A percentile compares a stretch with the other conserved stretches of the same genome.
phyloP scores from a whole-genome alignment of 495 filamentous ascomycete genomes.

The Penicillium riverlandense region DNA sequence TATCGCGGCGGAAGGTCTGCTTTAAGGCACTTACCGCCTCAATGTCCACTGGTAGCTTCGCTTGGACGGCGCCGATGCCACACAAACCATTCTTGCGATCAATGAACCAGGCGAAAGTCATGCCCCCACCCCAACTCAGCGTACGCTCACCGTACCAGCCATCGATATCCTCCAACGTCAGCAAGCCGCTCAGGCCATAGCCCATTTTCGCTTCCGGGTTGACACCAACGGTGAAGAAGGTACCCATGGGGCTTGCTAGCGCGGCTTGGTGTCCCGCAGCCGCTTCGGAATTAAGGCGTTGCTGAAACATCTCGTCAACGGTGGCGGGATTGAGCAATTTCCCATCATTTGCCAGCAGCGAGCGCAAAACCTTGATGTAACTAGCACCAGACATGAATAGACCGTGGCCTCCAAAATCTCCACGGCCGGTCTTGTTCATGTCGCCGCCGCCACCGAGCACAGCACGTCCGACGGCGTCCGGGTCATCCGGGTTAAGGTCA shows the following conservation, averaged over 20 bases:
- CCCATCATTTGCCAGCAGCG: slow-evolving; percentile 38
- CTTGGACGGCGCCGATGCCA: slow-evolving; percentile 31
- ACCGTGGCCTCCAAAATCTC: slow-evolving; percentile 48
- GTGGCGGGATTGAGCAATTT: slow-evolving; percentile 34
- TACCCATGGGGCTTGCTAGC: slow-evolving; percentile 12
- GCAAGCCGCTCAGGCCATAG: slow-evolving; percentile 19
- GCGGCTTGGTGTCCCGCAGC: slow-evolving; percentile 9
- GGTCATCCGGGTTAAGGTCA: slow-evolving; percentile 24
- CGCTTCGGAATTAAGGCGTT: slow-evolving; percentile 31
- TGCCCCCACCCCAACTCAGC: slow-evolving; percentile 30
- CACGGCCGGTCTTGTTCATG: slow-evolving; percentile 14
- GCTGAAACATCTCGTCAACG: slow-evolving; percentile 44
- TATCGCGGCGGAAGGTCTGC: slow-evolving; percentile 35
- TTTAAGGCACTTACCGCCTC: slow-evolving; percentile 22
- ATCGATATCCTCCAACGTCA: slow-evolving; percentile 23
- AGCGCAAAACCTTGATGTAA: slow-evolving; percentile 44
- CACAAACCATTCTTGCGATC: slow-evolving; percentile 41
- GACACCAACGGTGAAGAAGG: slow-evolving; percentile 21
- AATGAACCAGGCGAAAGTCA: slow-evolving; percentile 36
- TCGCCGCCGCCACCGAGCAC: slow-evolving; percentile 18
- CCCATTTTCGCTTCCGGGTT: slow-evolving; percentile 15
- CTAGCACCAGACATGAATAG: slow-evolving; percentile 37
- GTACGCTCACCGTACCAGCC: slow-evolving; percentile 35
- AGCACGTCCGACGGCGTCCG: slow-evolving; percentile 13
- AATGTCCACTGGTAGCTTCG: slow-evolving; percentile 26